Conservation (phyloP, 2,329 filamentous ascomycete genomes). For the Colletotrichum eleusines region DNA sequence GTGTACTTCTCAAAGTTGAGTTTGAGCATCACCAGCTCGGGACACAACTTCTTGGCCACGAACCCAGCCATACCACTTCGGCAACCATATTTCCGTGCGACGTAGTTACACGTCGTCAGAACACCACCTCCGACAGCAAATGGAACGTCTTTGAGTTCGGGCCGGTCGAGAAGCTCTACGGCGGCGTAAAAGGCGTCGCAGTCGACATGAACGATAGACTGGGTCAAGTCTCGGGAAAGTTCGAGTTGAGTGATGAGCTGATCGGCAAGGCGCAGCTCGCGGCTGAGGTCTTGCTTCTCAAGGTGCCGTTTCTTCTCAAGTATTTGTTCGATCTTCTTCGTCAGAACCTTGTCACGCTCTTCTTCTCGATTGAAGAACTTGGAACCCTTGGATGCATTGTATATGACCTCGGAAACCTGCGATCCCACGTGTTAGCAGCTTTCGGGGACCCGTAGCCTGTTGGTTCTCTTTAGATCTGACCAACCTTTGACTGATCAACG, state of each 20-base stretch:
- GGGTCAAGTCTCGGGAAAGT: constrained; percentile 80
- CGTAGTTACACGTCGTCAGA: constrained; percentile 82
- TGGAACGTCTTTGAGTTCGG: constrained; percentile 86
- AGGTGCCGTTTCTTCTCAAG: constrained; percentile 80
- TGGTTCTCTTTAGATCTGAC: neutral
- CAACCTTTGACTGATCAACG: constrained; percentile 89
- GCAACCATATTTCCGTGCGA: constrained; percentile 89
- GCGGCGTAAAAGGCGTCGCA: constrained; percentile 98
- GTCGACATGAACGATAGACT: constrained; percentile 90
- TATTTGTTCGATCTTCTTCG: constrained; percentile 86
- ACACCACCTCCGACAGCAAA: constrained; percentile 87
- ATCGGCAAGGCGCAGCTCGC: constrained; percentile 82
- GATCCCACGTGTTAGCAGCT: constrained; percentile 20
- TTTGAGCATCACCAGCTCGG: constrained; percentile 83
- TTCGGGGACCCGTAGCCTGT: neutral
- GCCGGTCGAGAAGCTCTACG: constrained; percentile 86
- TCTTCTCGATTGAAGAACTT: constrained; percentile 97
- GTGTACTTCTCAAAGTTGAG: constrained; percentile 92
- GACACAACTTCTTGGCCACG: constrained; percentile 94
- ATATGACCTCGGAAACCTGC: constrained; percentile 93
- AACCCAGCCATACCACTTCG: constrained; percentile 97
- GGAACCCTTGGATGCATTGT: constrained; percentile 94
- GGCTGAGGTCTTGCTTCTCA: constrained; percentile 79
- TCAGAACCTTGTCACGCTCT: constrained; percentile 82
- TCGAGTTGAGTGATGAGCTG: constrained; percentile 86